Base-by-base conservation (phyloP, 2,329 filamentous ascomycete species). In the Periconia sp. region DNA sequence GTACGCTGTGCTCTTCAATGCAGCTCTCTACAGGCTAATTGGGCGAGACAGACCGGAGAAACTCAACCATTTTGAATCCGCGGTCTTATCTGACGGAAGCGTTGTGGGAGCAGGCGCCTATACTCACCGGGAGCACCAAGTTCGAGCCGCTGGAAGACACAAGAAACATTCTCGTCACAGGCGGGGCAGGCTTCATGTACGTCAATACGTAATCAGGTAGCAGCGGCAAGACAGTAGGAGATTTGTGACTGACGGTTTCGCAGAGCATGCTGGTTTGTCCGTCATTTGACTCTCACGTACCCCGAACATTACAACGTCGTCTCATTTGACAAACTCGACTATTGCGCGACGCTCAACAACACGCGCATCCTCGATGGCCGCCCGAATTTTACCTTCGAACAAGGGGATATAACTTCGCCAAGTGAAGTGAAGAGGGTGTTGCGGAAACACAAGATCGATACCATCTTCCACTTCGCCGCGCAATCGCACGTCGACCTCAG, bases 181-280 rank as follows among this genome's bases (percentile, higher is more conserved):
- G 89, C 36, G 89, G 88, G 40, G 88, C 88, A 50, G 89, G 89
- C 56, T 94, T 94, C 76, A 92, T 92, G 87, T 90, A 76, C 70
- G 85, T 61, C 23, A 32, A 34, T 36, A 34, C 39, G 48, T 40
- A 44, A 46, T 39, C 37, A 19, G 12, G 16, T 30, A 16, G n/a
- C 13, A 21, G 7, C 7, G 10, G 22, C 25, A 26, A 12, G 18
- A n/a, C n/a, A n/a, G n/a, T n/a, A n/a, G 17, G 11, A 17, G 17
- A 21, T 21, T 9, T 24, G 32, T 29, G n/a, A 52, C 60, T 62
- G 42, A 52, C 52, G 40, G 16, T 7, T 8, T 12, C 11, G 36
- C 61, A 91, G 87, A 69, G 88, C 87, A 39, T 91, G 86, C 66
- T 92, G 89, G 89, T 79, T 92, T 25, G 86, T 89, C 50, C 85